Conservation (phyloP, 2,329 filamentous ascomycete genomes). For the Tolypocladium album region DNA sequence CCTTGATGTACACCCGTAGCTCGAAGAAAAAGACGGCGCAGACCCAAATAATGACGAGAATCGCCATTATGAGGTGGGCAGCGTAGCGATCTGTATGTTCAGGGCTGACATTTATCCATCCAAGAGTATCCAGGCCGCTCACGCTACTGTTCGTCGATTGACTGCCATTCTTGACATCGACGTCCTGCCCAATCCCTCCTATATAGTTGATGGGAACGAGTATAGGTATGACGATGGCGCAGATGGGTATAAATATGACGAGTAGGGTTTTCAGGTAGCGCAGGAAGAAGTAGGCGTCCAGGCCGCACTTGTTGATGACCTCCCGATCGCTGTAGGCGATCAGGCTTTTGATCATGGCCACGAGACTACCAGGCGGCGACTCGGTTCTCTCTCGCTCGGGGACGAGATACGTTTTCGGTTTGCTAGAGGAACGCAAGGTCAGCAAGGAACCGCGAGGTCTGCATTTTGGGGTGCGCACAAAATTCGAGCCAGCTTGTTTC, state of each 20-base stretch:
- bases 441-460: not conserved
- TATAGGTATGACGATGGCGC: constrained; percentile 68
- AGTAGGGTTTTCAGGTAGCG: constrained; percentile 71
- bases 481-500: constrained; percentile 70
- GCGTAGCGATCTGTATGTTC: constrained; percentile 60
- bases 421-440: constrained; percentile 31
- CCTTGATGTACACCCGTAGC: constrained; percentile 76
- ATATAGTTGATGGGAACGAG: constrained; percentile 76
- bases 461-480: constrained; percentile 47
- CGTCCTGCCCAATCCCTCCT: constrained; percentile 53
- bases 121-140: constrained; percentile 67
- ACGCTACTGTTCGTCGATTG: constrained; percentile 13
- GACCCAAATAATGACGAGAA: constrained; percentile 71
- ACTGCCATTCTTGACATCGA: constrained; percentile 26
- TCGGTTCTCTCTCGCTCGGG: constrained; percentile 74
- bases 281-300: constrained; percentile 96
- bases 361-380: constrained; percentile 50
- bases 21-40: constrained; percentile 83
- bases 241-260: constrained; percentile 83
- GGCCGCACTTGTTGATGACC: constrained; percentile 87
- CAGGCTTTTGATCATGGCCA: constrained; percentile 46
- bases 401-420: constrained; percentile 77
- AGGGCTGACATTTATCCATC: constrained; percentile 75
- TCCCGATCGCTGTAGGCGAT: constrained; percentile 63
- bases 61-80: constrained; percentile 73